Evolutionary conservation across 176 grass and related monocot species (phyloP).

Genomic region (Stipa capillata): DNA sequence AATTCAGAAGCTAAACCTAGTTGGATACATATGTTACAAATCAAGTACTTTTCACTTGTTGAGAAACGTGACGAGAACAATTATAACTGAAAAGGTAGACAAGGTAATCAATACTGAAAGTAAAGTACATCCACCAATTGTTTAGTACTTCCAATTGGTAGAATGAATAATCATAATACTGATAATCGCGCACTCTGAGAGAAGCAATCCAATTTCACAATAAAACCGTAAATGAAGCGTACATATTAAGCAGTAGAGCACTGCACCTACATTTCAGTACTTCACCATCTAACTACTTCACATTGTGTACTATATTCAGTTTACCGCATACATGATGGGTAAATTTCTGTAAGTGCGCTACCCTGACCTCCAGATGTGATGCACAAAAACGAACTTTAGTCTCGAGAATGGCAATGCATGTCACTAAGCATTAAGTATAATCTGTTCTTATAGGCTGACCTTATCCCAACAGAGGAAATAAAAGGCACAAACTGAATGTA

Average conservation of each 20-base stretch:
- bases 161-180: background rate
- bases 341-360: too few relatives aligned
- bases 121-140: background rate
- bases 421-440: background rate
- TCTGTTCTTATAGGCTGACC: background rate
- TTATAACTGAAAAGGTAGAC: background rate
- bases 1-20: background rate
- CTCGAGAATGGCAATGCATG: background rate
- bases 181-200: background rate
- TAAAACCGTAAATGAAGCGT: background rate
- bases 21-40: background rate
- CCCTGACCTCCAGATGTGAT: background rate
- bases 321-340: background rate
- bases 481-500: background rate
- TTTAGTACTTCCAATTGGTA: background rate
- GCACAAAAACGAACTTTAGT: background rate
- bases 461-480: background rate
- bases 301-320: background rate
- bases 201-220: background rate
- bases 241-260: background rate
- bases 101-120: background rate
- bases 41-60: background rate
- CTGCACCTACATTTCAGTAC: background rate
- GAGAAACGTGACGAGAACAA: background rate
- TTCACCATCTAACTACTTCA: background rate